Base-by-base conservation (phyloP, 768 basidiomycete species). In the Psilocybe azurescens region DNA sequence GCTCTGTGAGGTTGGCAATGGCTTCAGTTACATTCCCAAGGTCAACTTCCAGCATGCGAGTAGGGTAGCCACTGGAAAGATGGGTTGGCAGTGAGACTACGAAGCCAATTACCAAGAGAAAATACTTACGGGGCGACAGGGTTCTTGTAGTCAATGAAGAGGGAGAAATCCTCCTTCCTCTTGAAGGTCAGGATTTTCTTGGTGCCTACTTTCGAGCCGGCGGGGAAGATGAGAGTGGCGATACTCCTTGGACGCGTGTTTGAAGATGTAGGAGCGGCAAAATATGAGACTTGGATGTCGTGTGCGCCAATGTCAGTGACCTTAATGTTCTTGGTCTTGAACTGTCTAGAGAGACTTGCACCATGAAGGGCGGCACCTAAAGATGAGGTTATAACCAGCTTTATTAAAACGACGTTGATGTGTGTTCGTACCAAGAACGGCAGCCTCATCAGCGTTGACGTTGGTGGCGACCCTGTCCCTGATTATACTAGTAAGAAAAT, bases 371-470 rank as follows among this genome's bases (percentile, higher is more conserved):
- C 97, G 24, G 97, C 95, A 47, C 68, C 56, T 56, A 14, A 47
- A 16, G 18, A 28, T 7, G 5, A 32, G 30, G 41, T 29, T 28
- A 29, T 7, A 46, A 56, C 14, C 32, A 5, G 41, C 10, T 1
- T 2, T 6, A 7, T 6, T 30, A 30, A 3, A 14, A 28, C 18
- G 41, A 28, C 18, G 24, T 24, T 24, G 24, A 5, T 11, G 14
- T n/a, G 16, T 13, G 10, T 24, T 32, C 44, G 28, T 32, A 56
- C 56, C 95, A 48, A 99, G 85, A 18, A 98, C 97, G 28, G 91
- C 93, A 0, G 95, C 93, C 77, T 99, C 97, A 72, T 99, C 97
- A 0, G 97, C 90, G 73, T 99, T 99, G 63, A 99, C 93, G 67
- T 98, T 99, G 70, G 90, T 82, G 5, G 97, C 94, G 60, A 99